A percentile compares a stretch with the other conserved stretches of the same genome.
Conservation (phyloP, 352 stramenopile genomes). For the Pythium pyrilobum region DNA sequence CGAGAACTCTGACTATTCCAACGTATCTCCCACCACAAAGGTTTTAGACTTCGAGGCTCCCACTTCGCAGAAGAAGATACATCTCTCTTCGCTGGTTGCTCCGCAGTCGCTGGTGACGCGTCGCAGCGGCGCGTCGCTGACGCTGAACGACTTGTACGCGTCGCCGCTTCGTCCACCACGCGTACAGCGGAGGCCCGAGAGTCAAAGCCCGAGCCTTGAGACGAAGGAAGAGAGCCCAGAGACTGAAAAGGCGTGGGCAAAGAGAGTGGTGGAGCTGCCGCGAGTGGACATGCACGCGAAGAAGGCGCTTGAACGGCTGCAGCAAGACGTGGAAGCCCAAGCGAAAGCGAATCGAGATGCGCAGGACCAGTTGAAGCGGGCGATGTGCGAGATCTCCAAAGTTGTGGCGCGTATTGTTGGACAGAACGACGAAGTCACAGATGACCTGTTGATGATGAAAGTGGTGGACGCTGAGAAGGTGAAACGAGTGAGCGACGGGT, state of each 20-base stretch:
- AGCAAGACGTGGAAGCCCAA: conserved; percentile 16
- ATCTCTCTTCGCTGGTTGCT: conserved; percentile 11
- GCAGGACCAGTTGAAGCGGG: conserved; percentile 4
- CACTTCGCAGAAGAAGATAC: conserved; percentile 1
- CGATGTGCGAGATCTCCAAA: neutral
- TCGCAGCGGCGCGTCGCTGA: neutral
- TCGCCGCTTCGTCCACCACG: conserved; percentile 5
- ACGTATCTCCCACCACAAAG: neutral
- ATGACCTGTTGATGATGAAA: too few relatives aligned
- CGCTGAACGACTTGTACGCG: conserved; percentile 11
- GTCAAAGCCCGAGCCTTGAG: neutral
- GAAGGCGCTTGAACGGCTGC: conserved; percentile 7
- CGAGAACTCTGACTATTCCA: neutral
- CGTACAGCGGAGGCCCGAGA: neutral
- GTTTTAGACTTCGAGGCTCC: neutral
- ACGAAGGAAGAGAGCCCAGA: neutral
- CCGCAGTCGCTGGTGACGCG: neutral
- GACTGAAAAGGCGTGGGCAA: neutral
- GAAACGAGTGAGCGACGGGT: neutral
- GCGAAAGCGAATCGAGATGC: conserved; percentile 7
- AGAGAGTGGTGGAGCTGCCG: neutral
- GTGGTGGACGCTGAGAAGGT: neutral
- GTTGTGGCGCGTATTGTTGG: conserved; percentile 1
- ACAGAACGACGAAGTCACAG: neutral
- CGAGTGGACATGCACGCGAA: conserved; percentile 1